Evolutionary conservation across 768 basidiomycete species (phyloP).

Genomic region (Candolleomyces eurysporus): DNA sequence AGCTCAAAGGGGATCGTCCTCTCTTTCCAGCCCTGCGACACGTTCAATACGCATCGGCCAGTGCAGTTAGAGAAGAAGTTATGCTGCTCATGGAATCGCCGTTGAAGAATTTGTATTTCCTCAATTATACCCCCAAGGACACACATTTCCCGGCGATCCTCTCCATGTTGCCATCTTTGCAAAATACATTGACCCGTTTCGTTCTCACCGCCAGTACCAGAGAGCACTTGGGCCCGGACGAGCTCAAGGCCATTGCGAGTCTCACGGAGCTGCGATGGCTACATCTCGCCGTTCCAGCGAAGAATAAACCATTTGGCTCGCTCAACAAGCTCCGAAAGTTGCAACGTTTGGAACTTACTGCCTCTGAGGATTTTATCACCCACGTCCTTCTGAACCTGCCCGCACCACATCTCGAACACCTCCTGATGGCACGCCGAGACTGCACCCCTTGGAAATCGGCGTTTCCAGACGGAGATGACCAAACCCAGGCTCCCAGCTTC

Average conservation of each 20-base stretch:
- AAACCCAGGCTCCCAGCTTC: not conserved
- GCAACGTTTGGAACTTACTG: not conserved
- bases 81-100: not conserved
- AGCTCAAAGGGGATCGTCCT: not conserved
- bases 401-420: not conserved
- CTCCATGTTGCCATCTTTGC: not conserved
- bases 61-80: not conserved
- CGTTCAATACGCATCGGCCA: not conserved
- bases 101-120: not conserved
- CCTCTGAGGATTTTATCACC: not conserved
- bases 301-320: not conserved
- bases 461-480: not conserved
- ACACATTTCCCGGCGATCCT: not conserved
- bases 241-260: not conserved
- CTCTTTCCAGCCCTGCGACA: conserved; percentile 1
- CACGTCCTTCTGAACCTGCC: not conserved
- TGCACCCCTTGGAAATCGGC: not conserved
- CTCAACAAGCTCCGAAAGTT: not conserved
- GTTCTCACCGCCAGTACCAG: not conserved
- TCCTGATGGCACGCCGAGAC: not conserved
- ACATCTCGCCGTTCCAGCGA: not conserved
- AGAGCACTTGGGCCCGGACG: not conserved
- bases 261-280: not conserved
- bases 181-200: not conserved
- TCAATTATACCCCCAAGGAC: not conserved